phyloP scores from a whole-genome alignment of 345 rosid genomes.

The Rhodamnia argentea region DNA sequence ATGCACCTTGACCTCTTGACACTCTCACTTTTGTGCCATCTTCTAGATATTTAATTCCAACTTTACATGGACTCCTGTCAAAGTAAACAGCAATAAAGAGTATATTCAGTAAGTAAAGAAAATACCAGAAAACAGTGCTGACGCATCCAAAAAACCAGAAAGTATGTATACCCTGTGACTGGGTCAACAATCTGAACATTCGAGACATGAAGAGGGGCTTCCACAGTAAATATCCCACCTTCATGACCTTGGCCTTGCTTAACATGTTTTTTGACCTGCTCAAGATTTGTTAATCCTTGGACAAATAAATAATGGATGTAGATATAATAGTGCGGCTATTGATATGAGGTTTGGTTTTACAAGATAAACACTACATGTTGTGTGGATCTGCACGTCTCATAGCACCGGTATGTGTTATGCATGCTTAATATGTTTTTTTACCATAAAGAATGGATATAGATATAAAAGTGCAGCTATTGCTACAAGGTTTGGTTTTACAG shows the following conservation, averaged over 20 bases:
- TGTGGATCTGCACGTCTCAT: not conserved
- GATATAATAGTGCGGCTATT: not conserved
- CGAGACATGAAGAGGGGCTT: slow-evolving; percentile 95
- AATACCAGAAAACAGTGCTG: not conserved
- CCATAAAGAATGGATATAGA: slow-evolving; percentile 10
- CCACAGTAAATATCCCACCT: slow-evolving; percentile 94
- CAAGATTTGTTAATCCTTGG: not conserved
- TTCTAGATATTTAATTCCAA: slow-evolving; percentile 73
- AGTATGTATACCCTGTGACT: slow-evolving; percentile 53
- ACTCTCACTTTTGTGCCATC: slow-evolving; percentile 99
- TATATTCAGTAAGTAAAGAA: not conserved
- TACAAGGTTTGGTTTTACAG: not conserved
- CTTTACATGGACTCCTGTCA: slow-evolving; percentile 75
- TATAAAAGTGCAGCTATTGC: not conserved
- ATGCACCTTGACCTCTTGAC: slow-evolving; percentile 79
- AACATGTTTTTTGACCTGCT: slow-evolving; percentile 85
- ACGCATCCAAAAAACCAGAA: not conserved
- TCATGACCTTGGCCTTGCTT: slow-evolving; percentile 83
- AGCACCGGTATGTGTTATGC: not conserved
- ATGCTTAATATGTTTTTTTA: slow-evolving; percentile 77
- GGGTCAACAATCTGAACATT: slow-evolving; percentile 96
- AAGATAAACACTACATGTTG: not conserved
- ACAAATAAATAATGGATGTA: not conserved
- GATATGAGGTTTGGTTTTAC: not conserved
- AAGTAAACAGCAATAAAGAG: not conserved